These are phyloP conservation scores for Aspergillus thermomutatus DNA, from an alignment of 2,329 filamentous ascomycete species.

Conservation along the genomic window DNA sequence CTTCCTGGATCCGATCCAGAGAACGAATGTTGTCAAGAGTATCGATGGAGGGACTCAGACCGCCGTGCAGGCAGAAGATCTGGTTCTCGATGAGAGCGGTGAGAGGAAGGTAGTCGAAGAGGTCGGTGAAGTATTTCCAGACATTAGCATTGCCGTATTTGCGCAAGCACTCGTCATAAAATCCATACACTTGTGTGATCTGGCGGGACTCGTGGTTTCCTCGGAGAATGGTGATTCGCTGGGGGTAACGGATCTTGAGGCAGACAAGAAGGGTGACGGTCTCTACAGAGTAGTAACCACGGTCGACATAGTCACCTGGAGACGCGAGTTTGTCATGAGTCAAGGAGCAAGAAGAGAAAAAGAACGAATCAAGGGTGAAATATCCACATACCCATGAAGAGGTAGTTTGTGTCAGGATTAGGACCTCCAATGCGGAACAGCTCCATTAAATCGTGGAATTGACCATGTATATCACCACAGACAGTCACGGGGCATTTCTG, in stretches of 20 bases:
- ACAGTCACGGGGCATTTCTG: conserved; percentile 98
- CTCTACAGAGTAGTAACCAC: conserved; percentile 98
- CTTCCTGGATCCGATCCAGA: conserved; percentile 94
- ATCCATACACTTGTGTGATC: conserved; percentile 98
- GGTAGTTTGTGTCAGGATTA: conserved; percentile 97
- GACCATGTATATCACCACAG: conserved; percentile 97
- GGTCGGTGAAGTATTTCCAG: conserved; percentile 98
- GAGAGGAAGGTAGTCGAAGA: conserved; percentile 97
- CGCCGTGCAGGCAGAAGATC: conserved; percentile 98
- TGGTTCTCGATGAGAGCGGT: conserved; percentile 98
- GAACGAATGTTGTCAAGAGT: conserved; percentile 94
- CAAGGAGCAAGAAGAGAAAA: neutral
- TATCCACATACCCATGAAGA: conserved; percentile 82
- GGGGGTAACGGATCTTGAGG: conserved; percentile 95
- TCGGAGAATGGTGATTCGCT: conserved; percentile 96
- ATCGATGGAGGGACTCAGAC: conserved; percentile 92
- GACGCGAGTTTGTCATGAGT: conserved; percentile 4
- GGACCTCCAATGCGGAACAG: conserved; percentile 98
- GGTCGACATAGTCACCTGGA: conserved; percentile 92
- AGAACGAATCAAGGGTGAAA: neutral
- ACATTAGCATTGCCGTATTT: conserved; percentile 99
- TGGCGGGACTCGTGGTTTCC: conserved; percentile 99
- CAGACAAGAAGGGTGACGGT: conserved; percentile 94
- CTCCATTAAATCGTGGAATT: conserved; percentile 99
- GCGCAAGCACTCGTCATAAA: conserved; percentile 97